Evolutionary conservation across 148 eudicot genomes (phyloP).

Genomic region (Persicaria maculosa): DNA sequence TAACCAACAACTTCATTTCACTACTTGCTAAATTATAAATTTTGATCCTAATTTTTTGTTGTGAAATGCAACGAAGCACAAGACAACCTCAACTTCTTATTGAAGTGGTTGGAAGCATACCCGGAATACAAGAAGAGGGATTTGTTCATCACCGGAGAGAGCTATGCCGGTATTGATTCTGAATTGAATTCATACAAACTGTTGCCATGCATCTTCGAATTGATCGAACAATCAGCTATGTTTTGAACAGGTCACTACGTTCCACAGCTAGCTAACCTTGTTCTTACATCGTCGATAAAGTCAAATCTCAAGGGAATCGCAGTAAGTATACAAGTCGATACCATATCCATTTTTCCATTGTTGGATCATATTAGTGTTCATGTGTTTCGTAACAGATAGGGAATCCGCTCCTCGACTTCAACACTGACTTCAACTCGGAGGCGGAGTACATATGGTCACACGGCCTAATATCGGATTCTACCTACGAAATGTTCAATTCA

Average conservation of each 20-base stretch:
- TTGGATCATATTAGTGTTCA: not conserved
- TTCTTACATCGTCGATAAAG: not conserved
- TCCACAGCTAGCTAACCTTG: constrained; percentile 3
- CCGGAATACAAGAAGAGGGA: constrained; percentile 42
- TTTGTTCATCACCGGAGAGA: constrained; percentile 61
- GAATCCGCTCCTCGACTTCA: constrained; percentile 70
- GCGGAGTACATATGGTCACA: constrained; percentile 73
- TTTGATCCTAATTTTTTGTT: not conserved
- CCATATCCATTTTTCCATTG: not conserved
- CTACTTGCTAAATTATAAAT: not conserved
- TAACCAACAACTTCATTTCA: not conserved
- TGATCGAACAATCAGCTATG: not conserved
- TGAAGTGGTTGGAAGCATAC: constrained; percentile 50
- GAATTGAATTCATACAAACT: not conserved
- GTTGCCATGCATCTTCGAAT: not conserved
- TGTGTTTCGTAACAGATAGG: constrained; percentile 39
- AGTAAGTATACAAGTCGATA: not conserved
- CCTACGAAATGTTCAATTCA: constrained; percentile 30
- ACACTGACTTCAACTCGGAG: constrained; percentile 52
- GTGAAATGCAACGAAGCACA: not conserved
- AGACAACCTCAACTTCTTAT: constrained; percentile 33
- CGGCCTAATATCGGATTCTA: constrained; percentile 65
- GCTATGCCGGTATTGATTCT: constrained; percentile 51
- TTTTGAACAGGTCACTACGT: constrained; percentile 2
- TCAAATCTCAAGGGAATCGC: constrained; percentile 3